A percentile compares a stretch with the other conserved stretches of the same genome.
Evolutionary conservation across 768 basidiomycete species (phyloP).

Genomic region (Amanita subjunquillea): DNA sequence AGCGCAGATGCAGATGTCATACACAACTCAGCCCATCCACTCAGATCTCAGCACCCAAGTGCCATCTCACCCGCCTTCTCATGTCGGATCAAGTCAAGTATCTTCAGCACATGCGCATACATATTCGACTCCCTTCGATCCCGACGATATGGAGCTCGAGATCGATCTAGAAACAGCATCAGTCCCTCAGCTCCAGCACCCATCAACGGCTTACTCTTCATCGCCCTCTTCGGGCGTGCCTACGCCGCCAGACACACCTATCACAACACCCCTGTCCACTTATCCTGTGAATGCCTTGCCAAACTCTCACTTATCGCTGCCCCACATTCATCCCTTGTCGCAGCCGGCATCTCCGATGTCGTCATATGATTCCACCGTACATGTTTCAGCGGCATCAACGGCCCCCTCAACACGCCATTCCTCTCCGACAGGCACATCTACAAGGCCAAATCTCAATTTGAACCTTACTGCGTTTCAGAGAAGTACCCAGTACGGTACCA

Average conservation of each 20-base stretch:
- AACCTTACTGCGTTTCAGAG: slow-evolving; percentile 16
- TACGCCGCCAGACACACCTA: slow-evolving; percentile 39
- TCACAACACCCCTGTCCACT: slow-evolving; percentile 36
- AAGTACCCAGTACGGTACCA: neutral
- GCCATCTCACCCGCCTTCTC: slow-evolving; percentile 11
- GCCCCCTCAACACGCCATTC: slow-evolving; percentile 21
- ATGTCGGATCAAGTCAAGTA: slow-evolving; percentile 7
- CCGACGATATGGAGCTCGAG: slow-evolving; percentile 79
- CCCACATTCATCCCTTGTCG: slow-evolving; percentile 22
- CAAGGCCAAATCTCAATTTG: slow-evolving; percentile 10
- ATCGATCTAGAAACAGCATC: slow-evolving; percentile 36
- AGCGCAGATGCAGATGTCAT: slow-evolving; percentile 35
- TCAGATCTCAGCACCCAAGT: slow-evolving; percentile 17
- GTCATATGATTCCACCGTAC: slow-evolving; percentile 17
- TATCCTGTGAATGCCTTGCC: slow-evolving; percentile 25
- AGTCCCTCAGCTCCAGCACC: slow-evolving; percentile 10
- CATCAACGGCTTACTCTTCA: slow-evolving; percentile 20
- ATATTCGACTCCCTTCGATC: slow-evolving; percentile 44
- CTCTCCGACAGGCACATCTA: slow-evolving; percentile 17
- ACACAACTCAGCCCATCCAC: slow-evolving; percentile 28
- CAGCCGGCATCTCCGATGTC: slow-evolving; percentile 41
- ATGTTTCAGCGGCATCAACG: slow-evolving; percentile 11
- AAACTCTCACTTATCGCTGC: slow-evolving; percentile 19
- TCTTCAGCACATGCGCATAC: slow-evolving; percentile 15
- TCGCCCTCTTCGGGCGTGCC: slow-evolving; percentile 33